Base-by-base conservation (phyloP, 2,329 filamentous ascomycete genomes). In the Cordyceps pruinosa region DNA sequence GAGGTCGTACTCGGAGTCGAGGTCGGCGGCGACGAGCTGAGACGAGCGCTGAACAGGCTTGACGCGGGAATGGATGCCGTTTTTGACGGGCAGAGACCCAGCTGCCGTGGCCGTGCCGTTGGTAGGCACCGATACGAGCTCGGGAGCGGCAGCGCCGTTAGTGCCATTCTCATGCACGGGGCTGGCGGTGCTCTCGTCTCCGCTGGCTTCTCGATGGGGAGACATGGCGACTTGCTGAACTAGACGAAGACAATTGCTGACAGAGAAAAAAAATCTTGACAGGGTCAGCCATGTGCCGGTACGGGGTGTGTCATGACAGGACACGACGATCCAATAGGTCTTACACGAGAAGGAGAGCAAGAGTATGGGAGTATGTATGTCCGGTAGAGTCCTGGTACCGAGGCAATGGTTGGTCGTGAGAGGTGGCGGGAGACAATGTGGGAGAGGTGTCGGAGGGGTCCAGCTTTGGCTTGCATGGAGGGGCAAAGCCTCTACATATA, bases 1-100 rank as follows among this genome's bases (percentile, higher is more conserved):
- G 54, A 97, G 77, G 70, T 97, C 93, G 69, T 92, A 87, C 32
- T 90, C 75, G 50, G 88, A 82, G 61, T 86, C 80, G 54, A 79
- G 70, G 26, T 77, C 72, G 3, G 80, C 77, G n/a, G 80, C 73
- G 52, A 71, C 75, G 17, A 87, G 73, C 52, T 66, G 64, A 17
- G 59, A 61, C 2, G 67, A 68, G 28, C 54, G 56, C 48, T 48
- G 48, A 10, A 53, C 15, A 17, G 49, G 49, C 46, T 44, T 50
- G 23, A 35, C 37, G 10, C 15, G 15, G 6, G 37, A 30, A 13
- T 44, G 21, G 37, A 19, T 25, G 32, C 46, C 41, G 25, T 47
- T 59, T 25, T 53, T 44, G 3, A 56, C 45, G 32, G 57, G 51
- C 19, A 51, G 30, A n/a, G 30, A 26, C 10, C 39, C 23, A 12